Evolutionary conservation across 352 stramenopile genomes (phyloP), one percentile per base, ranked within the genome.

Genomic region (Phytophthora sansomeana): DNA sequence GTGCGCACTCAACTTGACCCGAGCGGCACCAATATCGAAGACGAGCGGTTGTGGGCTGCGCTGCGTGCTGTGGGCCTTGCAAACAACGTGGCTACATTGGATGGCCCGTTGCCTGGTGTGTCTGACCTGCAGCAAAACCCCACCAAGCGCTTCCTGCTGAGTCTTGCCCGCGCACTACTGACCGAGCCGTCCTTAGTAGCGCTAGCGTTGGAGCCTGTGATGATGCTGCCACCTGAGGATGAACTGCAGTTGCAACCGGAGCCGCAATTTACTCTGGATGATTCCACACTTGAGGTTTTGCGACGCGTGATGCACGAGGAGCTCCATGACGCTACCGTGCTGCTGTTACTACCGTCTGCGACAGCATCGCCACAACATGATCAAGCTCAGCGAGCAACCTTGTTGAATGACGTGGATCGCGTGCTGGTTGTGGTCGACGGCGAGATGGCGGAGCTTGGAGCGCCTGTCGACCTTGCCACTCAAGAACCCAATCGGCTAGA

Each of bases 371-470:
- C 55, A 41, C 65, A 74, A 30, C 55, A 64, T 8, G 69, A 74
- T 19, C 64, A 74, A 54, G 46, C 32, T 5, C 69, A 72, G 14
- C 59, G 64, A 60, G 49, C 54, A 41, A 42, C 39, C 9, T 36
- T 77, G 29, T 95, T 99, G 63, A 97, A 99, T 51, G 96, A 99
- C 74, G 98, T 93, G 44, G 96, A 99, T 71, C 83, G 85, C 13
- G 95, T 99, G 47, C 76, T 99, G 36, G 97, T 99, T 7, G 88
- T 99, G 62, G 96, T 98, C 59, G 69, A 90, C 29, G 97, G 98
- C 10, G 72, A 77, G 41, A 81, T 96, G 16, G 91, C 83, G 6
- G 90, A 99, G 62, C 91, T 95, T 58, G 96, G 90, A 32, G 44
- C 85, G 6, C 93, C 96, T 16, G 44, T 64, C 21, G 75, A 87